These are phyloP conservation scores for Fonsecaea pugnacius DNA, from an alignment of 2,329 filamentous ascomycete species.

Conservation along the genomic window DNA sequence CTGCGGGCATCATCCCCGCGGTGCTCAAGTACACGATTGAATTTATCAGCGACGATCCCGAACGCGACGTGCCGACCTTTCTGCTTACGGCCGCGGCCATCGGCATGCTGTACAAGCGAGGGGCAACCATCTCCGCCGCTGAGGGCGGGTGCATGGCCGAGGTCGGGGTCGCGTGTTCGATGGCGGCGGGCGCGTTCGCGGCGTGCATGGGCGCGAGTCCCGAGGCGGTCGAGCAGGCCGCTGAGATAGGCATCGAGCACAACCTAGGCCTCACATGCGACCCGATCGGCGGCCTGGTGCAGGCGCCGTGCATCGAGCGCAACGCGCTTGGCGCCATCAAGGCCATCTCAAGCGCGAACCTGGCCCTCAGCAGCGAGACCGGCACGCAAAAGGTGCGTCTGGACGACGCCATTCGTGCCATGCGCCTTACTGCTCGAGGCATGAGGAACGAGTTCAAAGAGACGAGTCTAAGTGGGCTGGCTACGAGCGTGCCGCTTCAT, in stretches of 20 bases:
- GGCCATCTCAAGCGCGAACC: conserved; percentile 34
- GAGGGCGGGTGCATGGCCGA: conserved; percentile 35
- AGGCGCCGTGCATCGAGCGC: conserved; percentile 35
- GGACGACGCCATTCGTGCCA: conserved; percentile 34
- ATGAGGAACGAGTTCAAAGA: conserved; percentile 36
- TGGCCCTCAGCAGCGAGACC: conserved; percentile 31
- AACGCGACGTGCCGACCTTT: conserved; percentile 34
- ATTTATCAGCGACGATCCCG: conserved; percentile 33
- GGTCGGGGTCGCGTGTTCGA: conserved; percentile 35
- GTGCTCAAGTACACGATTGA: conserved; percentile 34
- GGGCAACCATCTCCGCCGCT: conserved; percentile 34
- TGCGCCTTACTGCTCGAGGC: conserved; percentile 34
- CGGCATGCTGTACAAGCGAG: conserved; percentile 33
- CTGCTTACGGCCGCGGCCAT: conserved; percentile 34
- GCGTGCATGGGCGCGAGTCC: conserved; percentile 34
- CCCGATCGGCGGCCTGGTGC: conserved; percentile 33
- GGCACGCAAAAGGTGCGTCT: conserved; percentile 33
- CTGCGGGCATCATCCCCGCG: conserved; percentile 33
- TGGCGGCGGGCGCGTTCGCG: conserved; percentile 34
- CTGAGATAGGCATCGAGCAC: conserved; percentile 35
- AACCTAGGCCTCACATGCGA: conserved; percentile 35
- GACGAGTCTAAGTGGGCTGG: conserved; percentile 34
- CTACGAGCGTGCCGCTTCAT: conserved; percentile 32
- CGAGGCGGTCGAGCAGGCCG: conserved; percentile 33
- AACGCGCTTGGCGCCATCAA: conserved; percentile 35